Evolutionary conservation across 768 basidiomycete genomes (phyloP).

Genomic region (Tricholoma bakamatsutake): DNA sequence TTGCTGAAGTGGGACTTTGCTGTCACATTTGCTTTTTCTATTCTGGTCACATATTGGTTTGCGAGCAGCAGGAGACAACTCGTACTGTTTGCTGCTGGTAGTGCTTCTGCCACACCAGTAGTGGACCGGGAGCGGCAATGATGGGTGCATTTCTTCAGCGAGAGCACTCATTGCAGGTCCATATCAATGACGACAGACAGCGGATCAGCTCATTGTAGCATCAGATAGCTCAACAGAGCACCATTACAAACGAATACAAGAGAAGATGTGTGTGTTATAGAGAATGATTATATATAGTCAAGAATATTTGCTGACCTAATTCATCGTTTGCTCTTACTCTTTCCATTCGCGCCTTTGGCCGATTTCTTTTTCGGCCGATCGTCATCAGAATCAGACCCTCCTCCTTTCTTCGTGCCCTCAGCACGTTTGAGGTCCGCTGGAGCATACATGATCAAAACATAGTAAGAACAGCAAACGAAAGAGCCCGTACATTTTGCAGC

Average conservation of each 20-base stretch:
- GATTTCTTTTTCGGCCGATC: constrained; percentile 45
- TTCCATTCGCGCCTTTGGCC: constrained; percentile 27
- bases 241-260: neutral
- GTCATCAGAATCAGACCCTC: constrained; percentile 47
- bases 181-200: neutral
- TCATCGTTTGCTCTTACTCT: constrained; percentile 30
- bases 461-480: neutral
- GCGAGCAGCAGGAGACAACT: constrained; percentile 26
- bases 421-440: constrained; percentile 47
- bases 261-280: neutral
- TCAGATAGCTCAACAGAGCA: neutral
- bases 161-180: constrained; percentile 23
- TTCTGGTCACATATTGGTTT: constrained; percentile 48
- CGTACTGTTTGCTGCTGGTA: constrained; percentile 35
- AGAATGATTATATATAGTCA: neutral
- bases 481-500: constrained; percentile 74
- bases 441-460: constrained; percentile 16
- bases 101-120: constrained; percentile 31
- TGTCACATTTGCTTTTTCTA: constrained; percentile 32
- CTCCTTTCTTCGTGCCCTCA: constrained; percentile 32
- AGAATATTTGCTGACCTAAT: neutral
- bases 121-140: constrained; percentile 48
- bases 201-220: neutral
- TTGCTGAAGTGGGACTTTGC: constrained; percentile 49
- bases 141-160: constrained; percentile 44